Evolutionary conservation across 805 yeast species (phyloP).

Genomic region (Millerozyma acaciae): DNA sequence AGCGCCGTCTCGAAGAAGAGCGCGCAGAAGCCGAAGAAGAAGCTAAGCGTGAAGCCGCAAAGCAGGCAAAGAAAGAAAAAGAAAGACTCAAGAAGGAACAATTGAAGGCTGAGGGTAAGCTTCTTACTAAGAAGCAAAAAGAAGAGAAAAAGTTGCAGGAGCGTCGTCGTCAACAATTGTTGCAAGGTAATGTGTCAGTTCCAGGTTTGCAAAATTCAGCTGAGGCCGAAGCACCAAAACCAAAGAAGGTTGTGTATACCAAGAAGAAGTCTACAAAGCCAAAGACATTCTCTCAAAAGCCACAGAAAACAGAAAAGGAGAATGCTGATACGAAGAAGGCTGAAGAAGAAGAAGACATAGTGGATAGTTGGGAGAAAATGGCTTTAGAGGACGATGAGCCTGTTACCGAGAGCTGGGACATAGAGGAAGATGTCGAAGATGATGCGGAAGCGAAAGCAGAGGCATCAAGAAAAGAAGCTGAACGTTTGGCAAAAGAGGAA

Average conservation of each 20-base stretch:
- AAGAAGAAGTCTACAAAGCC: conserved; percentile 60
- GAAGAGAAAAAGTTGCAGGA: conserved; percentile 85
- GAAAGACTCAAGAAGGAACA: conserved; percentile 85
- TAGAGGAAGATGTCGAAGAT: conserved; percentile 26
- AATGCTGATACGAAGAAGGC: conserved; percentile 24
- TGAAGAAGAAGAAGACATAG: conserved; percentile 44
- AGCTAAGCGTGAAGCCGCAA: conserved; percentile 56
- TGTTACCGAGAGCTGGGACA: conserved; percentile 51
- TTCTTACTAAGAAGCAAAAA: conserved; percentile 89
- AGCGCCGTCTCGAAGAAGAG: conserved; percentile 48
- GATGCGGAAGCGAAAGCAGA: conserved; percentile 30
- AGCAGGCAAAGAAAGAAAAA: conserved; percentile 72
- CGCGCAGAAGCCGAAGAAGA: conserved; percentile 56
- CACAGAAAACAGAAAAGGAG: conserved; percentile 10
- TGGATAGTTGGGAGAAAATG: conserved; percentile 85
- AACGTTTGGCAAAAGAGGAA: conserved; percentile 25
- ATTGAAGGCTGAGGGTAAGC: conserved; percentile 93
- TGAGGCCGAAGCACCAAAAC: conserved; percentile 35
- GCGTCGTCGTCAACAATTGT: conserved; percentile 81
- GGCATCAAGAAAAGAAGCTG: conserved; percentile 28
- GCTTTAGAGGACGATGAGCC: conserved; percentile 59
- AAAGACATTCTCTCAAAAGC: conserved; percentile 31
- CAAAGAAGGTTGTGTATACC: conserved; percentile 67
- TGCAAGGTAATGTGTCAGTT: conserved; percentile 69
- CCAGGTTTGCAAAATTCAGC: conserved; percentile 57